These are phyloP conservation scores for Chaetothyriales sp. DNA, from an alignment of 2,329 filamentous ascomycete species.

Conservation along the genomic window DNA sequence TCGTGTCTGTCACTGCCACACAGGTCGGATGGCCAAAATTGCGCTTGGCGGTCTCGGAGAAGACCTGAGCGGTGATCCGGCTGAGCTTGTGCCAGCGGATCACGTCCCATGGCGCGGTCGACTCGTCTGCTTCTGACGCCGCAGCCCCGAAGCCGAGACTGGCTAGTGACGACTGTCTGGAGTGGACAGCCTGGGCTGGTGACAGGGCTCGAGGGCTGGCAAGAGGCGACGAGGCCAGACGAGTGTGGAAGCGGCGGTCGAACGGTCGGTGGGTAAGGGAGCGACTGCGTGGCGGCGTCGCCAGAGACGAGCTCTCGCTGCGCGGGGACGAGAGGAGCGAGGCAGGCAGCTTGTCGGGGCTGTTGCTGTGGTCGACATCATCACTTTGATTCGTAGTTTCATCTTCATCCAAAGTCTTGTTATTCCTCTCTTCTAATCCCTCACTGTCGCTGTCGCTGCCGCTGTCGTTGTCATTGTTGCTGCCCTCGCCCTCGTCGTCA, in stretches of 20 bases:
- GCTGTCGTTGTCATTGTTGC: background rate
- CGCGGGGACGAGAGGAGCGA: conserved; percentile 39
- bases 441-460: background rate
- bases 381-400: background rate
- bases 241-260: conserved; percentile 83
- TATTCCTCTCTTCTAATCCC: background rate
- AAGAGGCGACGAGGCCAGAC: conserved; percentile 51
- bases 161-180: conserved; percentile 62
- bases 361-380: conserved; percentile 20
- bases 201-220: conserved; percentile 53
- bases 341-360: conserved; percentile 55
- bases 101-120: conserved; percentile 84
- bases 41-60: conserved; percentile 80
- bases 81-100: conserved; percentile 88
- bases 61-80: conserved; percentile 76
- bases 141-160: conserved; percentile 46
- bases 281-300: conserved; percentile 53
- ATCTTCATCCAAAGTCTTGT: background rate
- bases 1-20: conserved; percentile 70
- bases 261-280: conserved; percentile 82
- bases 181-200: conserved; percentile 63
- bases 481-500: background rate
- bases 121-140: conserved; percentile 48
- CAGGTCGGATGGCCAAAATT: conserved; percentile 89
- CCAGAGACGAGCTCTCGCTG: conserved; percentile 14